Evolutionary conservation across 805 yeast genomes (phyloP).

Genomic region (Barnettozyma californica): DNA sequence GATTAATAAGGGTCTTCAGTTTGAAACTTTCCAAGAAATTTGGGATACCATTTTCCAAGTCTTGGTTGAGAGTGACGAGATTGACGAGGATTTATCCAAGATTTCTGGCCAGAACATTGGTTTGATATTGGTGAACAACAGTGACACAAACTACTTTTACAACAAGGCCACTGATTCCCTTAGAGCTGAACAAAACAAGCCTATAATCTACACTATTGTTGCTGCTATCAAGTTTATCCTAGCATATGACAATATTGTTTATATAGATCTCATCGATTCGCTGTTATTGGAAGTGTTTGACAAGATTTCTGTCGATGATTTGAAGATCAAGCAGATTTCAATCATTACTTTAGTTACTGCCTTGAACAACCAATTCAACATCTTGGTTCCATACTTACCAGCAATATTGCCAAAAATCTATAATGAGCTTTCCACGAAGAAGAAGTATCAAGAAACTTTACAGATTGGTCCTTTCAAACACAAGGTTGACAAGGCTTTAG

Average conservation of each 20-base stretch:
- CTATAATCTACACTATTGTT: slow-evolving; percentile 24
- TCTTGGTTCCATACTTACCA: slow-evolving; percentile 41
- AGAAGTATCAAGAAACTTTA: slow-evolving; percentile 54
- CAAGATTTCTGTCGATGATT: slow-evolving; percentile 31
- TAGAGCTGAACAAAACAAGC: slow-evolving; percentile 17
- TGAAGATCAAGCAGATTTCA: slow-evolving; percentile 56
- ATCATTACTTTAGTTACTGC: slow-evolving; percentile 55
- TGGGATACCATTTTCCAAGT: slow-evolving; percentile 24
- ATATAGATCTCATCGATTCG: slow-evolving; percentile 21
- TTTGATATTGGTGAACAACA: slow-evolving; percentile 26
- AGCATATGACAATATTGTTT: slow-evolving; percentile 26
- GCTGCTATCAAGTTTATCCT: slow-evolving; percentile 34
- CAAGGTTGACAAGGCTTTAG: slow-evolving; percentile 72
- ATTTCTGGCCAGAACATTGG: slow-evolving; percentile 23
- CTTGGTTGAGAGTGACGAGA: slow-evolving; percentile 9
- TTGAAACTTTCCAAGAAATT: slow-evolving; percentile 23
- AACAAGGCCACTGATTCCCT: slow-evolving; percentile 20
- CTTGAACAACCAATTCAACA: slow-evolving; percentile 47
- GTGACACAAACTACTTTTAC: slow-evolving; percentile 26
- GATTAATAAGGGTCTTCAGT: slow-evolving; percentile 15
- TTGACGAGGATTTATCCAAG: slow-evolving; percentile 22
- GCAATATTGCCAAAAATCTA: slow-evolving; percentile 46
- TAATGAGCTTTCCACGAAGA: slow-evolving; percentile 49
- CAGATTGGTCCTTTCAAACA: slow-evolving; percentile 88
- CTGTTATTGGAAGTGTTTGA: slow-evolving; percentile 19